Evolutionary conservation across 2,329 filamentous ascomycete species (phyloP), one percentile per base, ranked within the genome.

Genomic region (Metarhizium anisopliae): DNA sequence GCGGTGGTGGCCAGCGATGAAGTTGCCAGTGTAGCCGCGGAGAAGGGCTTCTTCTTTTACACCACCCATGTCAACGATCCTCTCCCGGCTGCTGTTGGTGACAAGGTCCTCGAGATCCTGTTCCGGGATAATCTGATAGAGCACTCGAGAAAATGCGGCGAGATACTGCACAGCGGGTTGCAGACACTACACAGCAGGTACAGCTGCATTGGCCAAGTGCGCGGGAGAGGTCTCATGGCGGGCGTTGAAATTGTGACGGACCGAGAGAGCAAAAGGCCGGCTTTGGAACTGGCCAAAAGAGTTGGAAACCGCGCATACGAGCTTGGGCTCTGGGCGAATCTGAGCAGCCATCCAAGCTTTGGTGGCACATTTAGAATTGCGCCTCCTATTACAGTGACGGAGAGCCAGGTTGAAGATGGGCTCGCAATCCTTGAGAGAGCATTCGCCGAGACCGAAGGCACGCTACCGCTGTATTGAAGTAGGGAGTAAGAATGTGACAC

Each of bases 61-160:
- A 85, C 82, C 0, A 86, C 83, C 0, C 83, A 85, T 60, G 67
- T 84, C 51, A 84, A 86, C 59, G 83, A 86, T 59, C 81, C 82
- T 0, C 67, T 85, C 0, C 76, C 82, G 0, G 80, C 80, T 0
- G 79, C 81, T 0, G 80, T 85, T 1, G 82, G 81, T 0, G 72
- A 79, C 58, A 84, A 84, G 62, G 82, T 85, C 2, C 72, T 86
- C 1, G 81, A 85, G 57, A 81, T 85, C 13, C 79, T 86, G 1
- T 70, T 79, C 20, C 71, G 81, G 1, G 82, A 85, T 58, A 68
- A 74, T 20, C 68, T 86, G 10, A 75, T 79, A 18, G 66, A 68
- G 57, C 70, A 73, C 2, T 74, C 80, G 4, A 64, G 68, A 6
- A 62, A 66, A 32, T 68, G 74, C 6, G 81, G 81, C 1, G 57